A percentile compares a stretch with the other conserved stretches of the same genome.
These are phyloP conservation scores for Crithidia acanthocephali DNA, from an alignment of 208 protist species.

Conservation along the genomic window DNA sequence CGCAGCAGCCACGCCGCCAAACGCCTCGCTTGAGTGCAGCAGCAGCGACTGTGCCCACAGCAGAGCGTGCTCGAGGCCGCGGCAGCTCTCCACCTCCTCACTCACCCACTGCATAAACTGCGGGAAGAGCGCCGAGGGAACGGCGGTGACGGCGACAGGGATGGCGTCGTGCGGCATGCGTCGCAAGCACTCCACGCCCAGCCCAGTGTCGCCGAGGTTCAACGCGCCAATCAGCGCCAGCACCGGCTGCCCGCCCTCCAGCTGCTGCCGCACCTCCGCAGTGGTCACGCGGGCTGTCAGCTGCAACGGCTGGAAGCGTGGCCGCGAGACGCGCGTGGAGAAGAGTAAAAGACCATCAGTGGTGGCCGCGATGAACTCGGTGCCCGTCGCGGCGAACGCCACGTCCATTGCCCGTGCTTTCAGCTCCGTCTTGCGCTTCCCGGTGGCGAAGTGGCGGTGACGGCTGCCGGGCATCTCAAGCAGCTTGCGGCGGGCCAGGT, in stretches of 20 bases:
- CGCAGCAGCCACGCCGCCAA: constrained; percentile 59
- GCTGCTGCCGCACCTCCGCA: constrained; percentile 50
- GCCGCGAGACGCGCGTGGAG: constrained; percentile 72
- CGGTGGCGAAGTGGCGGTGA: constrained; percentile 88
- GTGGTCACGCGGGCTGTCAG: constrained; percentile 73
- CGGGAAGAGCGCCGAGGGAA: constrained; percentile 69
- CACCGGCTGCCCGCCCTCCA: constrained; percentile 58
- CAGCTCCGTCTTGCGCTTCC: constrained; percentile 89
- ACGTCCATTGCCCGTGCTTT: constrained; percentile 82
- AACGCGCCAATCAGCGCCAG: constrained; percentile 83
- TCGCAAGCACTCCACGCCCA: constrained; percentile 82
- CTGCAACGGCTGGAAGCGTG: constrained; percentile 86
- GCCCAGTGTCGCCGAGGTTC: constrained; percentile 73
- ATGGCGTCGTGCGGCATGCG: constrained; percentile 79
- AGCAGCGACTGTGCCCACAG: constrained; percentile 89
- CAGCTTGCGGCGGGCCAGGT: constrained; percentile 78
- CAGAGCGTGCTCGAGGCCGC: constrained; percentile 70
- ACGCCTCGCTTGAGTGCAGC: constrained; percentile 76
- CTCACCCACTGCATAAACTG: constrained; percentile 81
- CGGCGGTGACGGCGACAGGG: constrained; percentile 77
- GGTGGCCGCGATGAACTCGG: constrained; percentile 89
- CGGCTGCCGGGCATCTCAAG: constrained; percentile 91
- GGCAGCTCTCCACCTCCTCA: constrained; percentile 74
- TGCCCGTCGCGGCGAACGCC: constrained; percentile 79
- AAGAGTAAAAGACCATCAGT: constrained; percentile 92